Evolutionary conservation across 2,329 filamentous ascomycete genomes (phyloP).

Genomic region (Lasiodiplodia hormozganensis): DNA sequence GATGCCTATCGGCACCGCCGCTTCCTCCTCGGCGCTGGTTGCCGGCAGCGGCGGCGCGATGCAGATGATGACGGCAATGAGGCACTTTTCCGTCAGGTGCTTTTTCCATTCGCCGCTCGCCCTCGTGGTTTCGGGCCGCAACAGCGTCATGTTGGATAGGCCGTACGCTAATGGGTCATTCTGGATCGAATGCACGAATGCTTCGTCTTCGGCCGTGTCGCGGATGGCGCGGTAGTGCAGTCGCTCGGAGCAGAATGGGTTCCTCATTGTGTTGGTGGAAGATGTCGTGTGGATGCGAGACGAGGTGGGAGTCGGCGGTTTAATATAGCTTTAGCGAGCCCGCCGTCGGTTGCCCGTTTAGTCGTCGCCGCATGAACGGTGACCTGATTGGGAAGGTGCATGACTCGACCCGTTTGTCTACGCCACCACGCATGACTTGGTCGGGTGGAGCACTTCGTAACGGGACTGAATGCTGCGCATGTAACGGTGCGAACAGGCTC

Average conservation of each 20-base stretch:
- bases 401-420: not conserved
- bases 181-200: constrained; percentile 16
- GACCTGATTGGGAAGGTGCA: not conserved
- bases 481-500: no score
- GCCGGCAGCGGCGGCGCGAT: not conserved
- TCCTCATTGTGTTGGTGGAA: not conserved
- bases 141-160: not conserved
- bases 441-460: not conserved
- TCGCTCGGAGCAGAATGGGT: constrained; percentile 4
- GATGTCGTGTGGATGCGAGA: not conserved
- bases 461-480: not conserved
- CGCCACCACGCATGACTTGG: not conserved
- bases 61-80: constrained; percentile 9
- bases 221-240: constrained; percentile 3
- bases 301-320: not conserved
- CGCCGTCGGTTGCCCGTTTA: not conserved
- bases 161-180: constrained; percentile 1
- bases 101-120: not conserved
- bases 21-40: not conserved
- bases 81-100: not conserved
- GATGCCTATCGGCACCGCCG: constrained; percentile 9
- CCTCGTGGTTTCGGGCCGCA: not conserved
- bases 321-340: not conserved
- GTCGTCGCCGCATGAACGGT: not conserved
- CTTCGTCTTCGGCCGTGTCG: constrained; percentile 8